Evolutionary conservation across 106 monocot species (phyloP), one percentile per base, ranked within the genome.

Genomic region (Phalaenopsis aphrodite): DNA sequence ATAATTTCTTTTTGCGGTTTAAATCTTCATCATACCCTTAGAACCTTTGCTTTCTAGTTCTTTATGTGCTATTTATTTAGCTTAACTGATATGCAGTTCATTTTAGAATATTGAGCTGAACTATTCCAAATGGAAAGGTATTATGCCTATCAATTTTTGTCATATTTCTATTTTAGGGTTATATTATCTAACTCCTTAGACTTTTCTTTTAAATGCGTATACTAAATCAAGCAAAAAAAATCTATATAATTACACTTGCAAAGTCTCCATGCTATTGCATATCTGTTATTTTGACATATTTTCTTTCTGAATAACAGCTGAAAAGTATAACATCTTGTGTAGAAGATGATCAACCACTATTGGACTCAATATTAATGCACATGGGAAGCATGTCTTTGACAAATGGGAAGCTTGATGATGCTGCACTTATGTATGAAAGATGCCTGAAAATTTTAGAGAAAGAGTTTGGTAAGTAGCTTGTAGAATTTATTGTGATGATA

Each of bases 331-430:
- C 91, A 78, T 76, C 49, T 57, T 75, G 39, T 72, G 65, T 94
- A 65, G 41, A 82, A 55, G 84, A 91, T 85, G 84, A 68, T 18
- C 57, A 57, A 23, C 84, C 85, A 45, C 84, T 87, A 16, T 48
- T 89, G 83, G 94, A 91, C 80, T 88, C 91, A 11, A 85, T 94
- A 89, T 78, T 94, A 71, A 56, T 91, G 64, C 94, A 94, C 72
- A 94, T 94, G 91, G 94, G 91, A 81, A 89, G 89, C 71, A 86
- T 94, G 88, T 91, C 82, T 79, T 30, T 80, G 55, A 58, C 84
- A 42, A 61, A 93, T 75, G 86, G 91, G 72, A 89, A 85, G 73
- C 85, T 89, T 85, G 89, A 86, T 46, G 85, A 93, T 80, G 95
- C 95, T 79, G 77, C 83, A 69, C 61, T 75, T 83, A 83, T 76